These are phyloP conservation scores for Saccharomyces hybrid DNA, from an alignment of 1,139 yeast species.

Conservation along the genomic window DNA sequence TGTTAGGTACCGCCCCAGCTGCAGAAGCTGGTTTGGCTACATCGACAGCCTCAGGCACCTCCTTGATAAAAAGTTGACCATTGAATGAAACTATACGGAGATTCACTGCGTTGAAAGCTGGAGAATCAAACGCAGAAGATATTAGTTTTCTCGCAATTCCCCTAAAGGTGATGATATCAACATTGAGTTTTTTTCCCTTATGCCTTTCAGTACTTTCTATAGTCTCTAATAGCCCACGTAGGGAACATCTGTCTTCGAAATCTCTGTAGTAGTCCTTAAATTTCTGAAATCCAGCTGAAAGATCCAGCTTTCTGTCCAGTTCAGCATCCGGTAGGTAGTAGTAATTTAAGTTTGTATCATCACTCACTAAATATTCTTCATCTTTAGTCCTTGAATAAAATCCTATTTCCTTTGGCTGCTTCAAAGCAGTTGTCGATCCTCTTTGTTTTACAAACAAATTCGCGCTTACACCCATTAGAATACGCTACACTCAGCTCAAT, in stretches of 20 bases:
- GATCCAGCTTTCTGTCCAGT: conserved; percentile 46
- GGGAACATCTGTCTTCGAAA: conserved; percentile 33
- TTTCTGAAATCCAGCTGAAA: conserved; percentile 54
- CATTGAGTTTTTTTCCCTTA: conserved; percentile 42
- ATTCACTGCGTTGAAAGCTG: conserved; percentile 43
- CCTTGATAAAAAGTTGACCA: conserved; percentile 78
- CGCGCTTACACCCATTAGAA: conserved; percentile 18
- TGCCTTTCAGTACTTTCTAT: conserved; percentile 48
- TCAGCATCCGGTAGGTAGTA: conserved; percentile 71
- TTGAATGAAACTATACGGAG: conserved; percentile 61
- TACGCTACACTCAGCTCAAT: not conserved
- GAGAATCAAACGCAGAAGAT: conserved; percentile 26
- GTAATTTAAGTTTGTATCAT: conserved; percentile 50
- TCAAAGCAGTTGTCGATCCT: conserved; percentile 26
- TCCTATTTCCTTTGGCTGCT: conserved; percentile 30
- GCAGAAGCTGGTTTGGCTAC: conserved; percentile 25
- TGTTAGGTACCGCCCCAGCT: conserved; percentile 7
- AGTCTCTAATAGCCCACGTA: conserved; percentile 52
- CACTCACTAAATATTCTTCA: conserved; percentile 34
- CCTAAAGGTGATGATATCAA: conserved; percentile 73
- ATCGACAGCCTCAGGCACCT: conserved; percentile 36
- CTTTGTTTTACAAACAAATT: conserved; percentile 23
- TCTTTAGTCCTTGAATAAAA: conserved; percentile 24
- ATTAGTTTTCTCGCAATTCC: conserved; percentile 52
- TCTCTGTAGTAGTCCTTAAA: conserved; percentile 41